A percentile compares a stretch with the other conserved stretches of the same genome.
These are phyloP conservation scores for Chlorella variabilis DNA, from an alignment of 163 green algal species.

Conservation along the genomic window DNA sequence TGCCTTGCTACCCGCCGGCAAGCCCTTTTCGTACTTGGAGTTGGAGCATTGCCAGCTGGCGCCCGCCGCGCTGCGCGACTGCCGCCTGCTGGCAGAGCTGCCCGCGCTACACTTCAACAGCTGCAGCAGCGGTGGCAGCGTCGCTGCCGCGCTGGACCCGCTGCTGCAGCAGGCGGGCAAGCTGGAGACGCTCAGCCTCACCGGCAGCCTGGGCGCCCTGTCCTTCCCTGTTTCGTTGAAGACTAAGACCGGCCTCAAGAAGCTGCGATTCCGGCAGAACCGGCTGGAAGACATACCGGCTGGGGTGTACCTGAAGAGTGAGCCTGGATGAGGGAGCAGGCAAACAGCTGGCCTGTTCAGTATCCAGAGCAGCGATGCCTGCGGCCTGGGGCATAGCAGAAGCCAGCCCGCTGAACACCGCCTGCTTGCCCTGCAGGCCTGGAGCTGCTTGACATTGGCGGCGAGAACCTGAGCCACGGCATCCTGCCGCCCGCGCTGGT, in stretches of 20 bases:
- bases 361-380: too few species aligned
- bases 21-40: neutral
- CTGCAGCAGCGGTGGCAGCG: neutral
- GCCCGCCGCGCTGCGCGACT: neutral
- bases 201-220: neutral
- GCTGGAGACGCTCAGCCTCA: neutral
- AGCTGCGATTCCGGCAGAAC: neutral
- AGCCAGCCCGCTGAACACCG: too few species aligned
- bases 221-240: neutral
- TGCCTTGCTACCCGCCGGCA: neutral
- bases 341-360: too few species aligned
- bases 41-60: neutral
- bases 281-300: neutral
- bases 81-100: neutral
- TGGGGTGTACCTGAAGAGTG: neutral
- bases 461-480: neutral
- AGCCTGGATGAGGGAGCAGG: too few species aligned
- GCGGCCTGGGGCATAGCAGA: too few species aligned
- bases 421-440: neutral
- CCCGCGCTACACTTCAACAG: neutral
- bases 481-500: neutral
- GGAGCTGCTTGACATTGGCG: conserved; percentile 8
- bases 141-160: neutral
- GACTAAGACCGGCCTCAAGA: neutral
- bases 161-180: neutral